These are phyloP conservation scores for Lizonia empirigonia DNA, from an alignment of 2,329 filamentous ascomycete species.

Conservation along the genomic window DNA sequence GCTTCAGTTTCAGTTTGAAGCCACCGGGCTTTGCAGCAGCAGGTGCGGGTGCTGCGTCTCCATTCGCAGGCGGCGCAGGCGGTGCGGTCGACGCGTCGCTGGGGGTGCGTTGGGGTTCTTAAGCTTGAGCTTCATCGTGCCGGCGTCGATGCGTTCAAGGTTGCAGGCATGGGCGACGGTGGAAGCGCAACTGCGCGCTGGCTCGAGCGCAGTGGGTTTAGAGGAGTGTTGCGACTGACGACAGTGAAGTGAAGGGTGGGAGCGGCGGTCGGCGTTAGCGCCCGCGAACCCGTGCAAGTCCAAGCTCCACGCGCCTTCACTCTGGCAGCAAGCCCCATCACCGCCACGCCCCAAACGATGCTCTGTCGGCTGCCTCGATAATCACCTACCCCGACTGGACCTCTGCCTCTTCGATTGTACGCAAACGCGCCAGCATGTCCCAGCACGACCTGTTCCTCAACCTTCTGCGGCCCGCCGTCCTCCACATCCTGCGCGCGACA, in stretches of 20 bases:
- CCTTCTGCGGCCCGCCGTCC: slow-evolving; percentile 81
- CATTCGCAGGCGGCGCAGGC: slow-evolving; percentile 18
- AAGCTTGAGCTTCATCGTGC: slow-evolving; percentile 42
- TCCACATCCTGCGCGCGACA: slow-evolving; percentile 89
- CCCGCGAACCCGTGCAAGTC: slow-evolving; percentile 20
- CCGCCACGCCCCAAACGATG: slow-evolving; percentile 24
- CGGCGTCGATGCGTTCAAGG: not conserved
- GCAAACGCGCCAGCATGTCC: slow-evolving; percentile 41
- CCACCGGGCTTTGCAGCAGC: slow-evolving; percentile 19
- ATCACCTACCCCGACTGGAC: slow-evolving; percentile 23
- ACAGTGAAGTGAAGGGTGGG: not conserved
- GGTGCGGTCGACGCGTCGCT: slow-evolving; percentile 28
- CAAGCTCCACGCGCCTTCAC: slow-evolving; percentile 28
- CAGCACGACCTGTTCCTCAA: slow-evolving; percentile 67
- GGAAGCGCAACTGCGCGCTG: slow-evolving; percentile 16
- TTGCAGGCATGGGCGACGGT: not conserved
- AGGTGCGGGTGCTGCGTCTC: slow-evolving; percentile 20
- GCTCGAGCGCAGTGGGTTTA: not conserved
- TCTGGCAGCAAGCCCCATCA: slow-evolving; percentile 8
- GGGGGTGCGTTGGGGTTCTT: slow-evolving; percentile 31
- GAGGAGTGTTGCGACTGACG: slow-evolving; percentile 4
- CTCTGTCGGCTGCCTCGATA: slow-evolving; percentile 27
- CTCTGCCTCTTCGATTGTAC: slow-evolving; percentile 20
- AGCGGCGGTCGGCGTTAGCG: slow-evolving; percentile 26
- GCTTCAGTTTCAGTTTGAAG: slow-evolving; percentile 45